These are phyloP conservation scores for Fusarium lyarnte DNA, from an alignment of 2,329 filamentous ascomycete genomes.

Conservation along the genomic window DNA sequence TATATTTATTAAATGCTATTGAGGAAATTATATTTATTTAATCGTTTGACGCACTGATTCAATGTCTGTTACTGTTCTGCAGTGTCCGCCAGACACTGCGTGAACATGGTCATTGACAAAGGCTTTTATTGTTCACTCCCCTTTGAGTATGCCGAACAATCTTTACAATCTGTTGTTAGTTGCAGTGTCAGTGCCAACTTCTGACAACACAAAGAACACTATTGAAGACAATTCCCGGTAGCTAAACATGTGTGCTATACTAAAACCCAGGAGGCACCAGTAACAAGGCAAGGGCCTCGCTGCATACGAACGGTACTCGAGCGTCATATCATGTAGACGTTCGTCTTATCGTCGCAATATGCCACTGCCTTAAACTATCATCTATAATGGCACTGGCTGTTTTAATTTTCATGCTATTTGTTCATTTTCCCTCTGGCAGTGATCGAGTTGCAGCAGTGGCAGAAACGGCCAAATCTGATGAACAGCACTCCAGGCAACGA, in stretches of 20 bases:
- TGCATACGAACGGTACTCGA: not conserved
- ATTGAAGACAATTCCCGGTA: not conserved
- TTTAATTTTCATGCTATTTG: no score
- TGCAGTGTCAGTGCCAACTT: not conserved
- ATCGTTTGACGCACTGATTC: not conserved
- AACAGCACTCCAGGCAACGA: not conserved
- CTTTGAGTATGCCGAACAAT: not conserved
- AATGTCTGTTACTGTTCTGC: not conserved
- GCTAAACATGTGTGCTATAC: not conserved
- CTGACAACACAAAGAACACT: not conserved
- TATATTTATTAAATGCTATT: rapidly evolving
- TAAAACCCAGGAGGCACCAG: rapidly evolving
- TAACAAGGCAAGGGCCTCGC: not conserved
- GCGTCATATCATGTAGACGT: not conserved
- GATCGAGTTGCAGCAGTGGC: not conserved
- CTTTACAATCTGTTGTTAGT: not conserved
- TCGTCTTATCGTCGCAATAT: rapidly evolving
- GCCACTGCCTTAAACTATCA: rapidly evolving
- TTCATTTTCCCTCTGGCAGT: not conserved
- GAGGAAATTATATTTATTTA: not conserved
- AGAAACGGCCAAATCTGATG: not conserved
- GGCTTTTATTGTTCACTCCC: not conserved
- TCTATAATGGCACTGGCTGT: not conserved
- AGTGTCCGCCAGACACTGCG: not conserved
- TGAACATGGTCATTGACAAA: not conserved